Evolutionary conservation across 768 basidiomycete genomes (phyloP).

Genomic region (Mycena haematopus): DNA sequence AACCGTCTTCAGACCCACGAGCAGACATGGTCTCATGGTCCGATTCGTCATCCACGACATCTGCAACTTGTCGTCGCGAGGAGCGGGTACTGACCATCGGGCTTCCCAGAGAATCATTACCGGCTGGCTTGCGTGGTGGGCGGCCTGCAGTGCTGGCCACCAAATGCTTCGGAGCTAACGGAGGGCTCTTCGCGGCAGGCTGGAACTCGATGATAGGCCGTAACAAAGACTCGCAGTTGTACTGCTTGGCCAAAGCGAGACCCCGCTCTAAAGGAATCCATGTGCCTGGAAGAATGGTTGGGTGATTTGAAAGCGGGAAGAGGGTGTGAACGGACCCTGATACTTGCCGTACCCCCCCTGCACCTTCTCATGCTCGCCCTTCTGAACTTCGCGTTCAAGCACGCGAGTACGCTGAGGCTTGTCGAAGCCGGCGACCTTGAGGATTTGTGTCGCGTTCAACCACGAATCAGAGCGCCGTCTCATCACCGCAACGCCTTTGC

Average conservation of each 20-base stretch:
- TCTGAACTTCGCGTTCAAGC: slow-evolving; percentile 96
- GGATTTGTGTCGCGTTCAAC: slow-evolving; percentile 98
- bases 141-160: slow-evolving; percentile 70
- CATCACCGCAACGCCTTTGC: slow-evolving; percentile 97
- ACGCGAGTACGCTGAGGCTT: slow-evolving; percentile 98
- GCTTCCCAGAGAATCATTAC: slow-evolving; percentile 40
- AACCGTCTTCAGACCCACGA: slow-evolving; percentile 84
- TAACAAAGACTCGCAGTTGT: slow-evolving; percentile 86
- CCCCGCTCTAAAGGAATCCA: slow-evolving; percentile 98
- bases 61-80: slow-evolving; percentile 58
- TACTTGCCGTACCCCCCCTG: slow-evolving; percentile 99
- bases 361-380: slow-evolving; percentile 98
- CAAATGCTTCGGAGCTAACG: slow-evolving; percentile 94
- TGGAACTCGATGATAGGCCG: slow-evolving; percentile 95
- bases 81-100: slow-evolving; percentile 64
- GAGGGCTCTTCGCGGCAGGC: slow-evolving; percentile 88
- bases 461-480: slow-evolving; percentile 94
- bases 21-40: slow-evolving; percentile 70
- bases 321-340: slow-evolving; percentile 70
- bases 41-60: slow-evolving; percentile 60
- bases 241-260: slow-evolving; percentile 84
- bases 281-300: slow-evolving; percentile 66
- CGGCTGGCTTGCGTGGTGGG: slow-evolving; percentile 53
- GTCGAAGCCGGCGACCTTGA: slow-evolving; percentile 99
- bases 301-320: neutral